Base-by-base conservation (phyloP, 208 protist genomes). In the Naegleria fowleri region DNA sequence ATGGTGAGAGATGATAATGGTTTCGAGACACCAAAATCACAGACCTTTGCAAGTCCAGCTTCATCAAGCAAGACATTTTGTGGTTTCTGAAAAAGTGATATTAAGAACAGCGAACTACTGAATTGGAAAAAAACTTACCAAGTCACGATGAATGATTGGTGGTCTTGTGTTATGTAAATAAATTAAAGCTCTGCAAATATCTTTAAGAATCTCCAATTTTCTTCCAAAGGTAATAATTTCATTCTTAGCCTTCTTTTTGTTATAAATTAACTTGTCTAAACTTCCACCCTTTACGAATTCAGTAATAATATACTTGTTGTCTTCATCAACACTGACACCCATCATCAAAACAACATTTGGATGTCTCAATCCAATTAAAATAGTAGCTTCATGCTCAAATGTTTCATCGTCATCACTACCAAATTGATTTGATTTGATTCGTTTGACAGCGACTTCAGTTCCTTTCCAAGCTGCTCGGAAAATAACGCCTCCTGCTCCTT, bases 141-240 rank as follows among this genome's bases (percentile, higher is more conserved):
- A 83, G 33, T 83, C 22, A 15, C n/a, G 19, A 15, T 40, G 75
- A n/a, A 40, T 83, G 22, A 39, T 83, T 15, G 75, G 76, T 41
- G 76, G 76, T 41, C 15, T 84, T 2, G 38, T 84, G 11, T 84
- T 84, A 84, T 84, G 76, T 33, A 84, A 40, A 84, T 84, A 84
- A 84, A 84, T 84, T 33, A 84, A 41, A 84, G 33, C 76, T 84
- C 76, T 84, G 39, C 76, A 84, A 84, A 84, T 84, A 84, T 84
- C 76, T 36, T 84, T 84, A 2, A 84, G 33, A 22, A 84, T 84
- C 15, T 40, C 38, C 2, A 84, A 16, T 84, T 84, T 84, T 84
- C 38, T 33, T 84, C 38, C 76, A 41, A 84, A 84, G 3, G 76
- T 84, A 33, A 84, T 84, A 84, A 67, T 67, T 67, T 67, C 55